Base-by-base conservation (phyloP, 495 filamentous ascomycete genomes). In the Penicillium macrosclerotiorum region DNA sequence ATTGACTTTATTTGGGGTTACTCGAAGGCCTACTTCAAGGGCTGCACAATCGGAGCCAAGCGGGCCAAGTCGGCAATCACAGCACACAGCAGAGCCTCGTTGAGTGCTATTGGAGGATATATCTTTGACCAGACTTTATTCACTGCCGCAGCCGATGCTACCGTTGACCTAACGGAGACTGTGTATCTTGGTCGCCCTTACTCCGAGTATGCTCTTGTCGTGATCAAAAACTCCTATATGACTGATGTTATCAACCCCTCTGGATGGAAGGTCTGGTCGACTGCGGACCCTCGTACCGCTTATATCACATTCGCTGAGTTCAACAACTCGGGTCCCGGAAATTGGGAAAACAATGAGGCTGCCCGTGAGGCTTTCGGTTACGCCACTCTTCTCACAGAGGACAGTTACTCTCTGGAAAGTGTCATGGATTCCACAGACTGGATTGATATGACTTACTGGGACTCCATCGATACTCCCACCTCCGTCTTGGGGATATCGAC, bases 1-100 rank as follows among this genome's bases (percentile, higher is more conserved):
- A 50, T 43, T 33, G 47, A 50, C 26, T 50, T 50, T 22, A 50
- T 50, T 20, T 50, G 47, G 47, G 47, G 47, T 18, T 50, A 50
- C 25, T 50, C 47, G 18, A 50, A 50, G 26, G 47, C 47, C 17
- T 50, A 50, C 26, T 50, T 50, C 47, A 50, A 50, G 33, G 47
- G 47, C 3, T 50, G 47, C 24, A 50, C 47, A 3, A 50, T 50
- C 18, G 47, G 47, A 43, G 47, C 47, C 8, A 50, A 50, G 37
- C 31, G 32, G 14, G 47, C 47, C 12, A 50, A 50, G 26, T 50
- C 47, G 8, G 47, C 47, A 6, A 50, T 50, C 17, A 50, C 47
- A 16, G 47, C 47, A 9, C 47, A 50, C n/a, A 50, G 47, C 34
- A 42, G 47, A 38, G 47, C 39, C 18, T 50, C 47, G 16, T 37